Conservation (phyloP, 306 rosid genomes). For the Lotus japonicus region DNA sequence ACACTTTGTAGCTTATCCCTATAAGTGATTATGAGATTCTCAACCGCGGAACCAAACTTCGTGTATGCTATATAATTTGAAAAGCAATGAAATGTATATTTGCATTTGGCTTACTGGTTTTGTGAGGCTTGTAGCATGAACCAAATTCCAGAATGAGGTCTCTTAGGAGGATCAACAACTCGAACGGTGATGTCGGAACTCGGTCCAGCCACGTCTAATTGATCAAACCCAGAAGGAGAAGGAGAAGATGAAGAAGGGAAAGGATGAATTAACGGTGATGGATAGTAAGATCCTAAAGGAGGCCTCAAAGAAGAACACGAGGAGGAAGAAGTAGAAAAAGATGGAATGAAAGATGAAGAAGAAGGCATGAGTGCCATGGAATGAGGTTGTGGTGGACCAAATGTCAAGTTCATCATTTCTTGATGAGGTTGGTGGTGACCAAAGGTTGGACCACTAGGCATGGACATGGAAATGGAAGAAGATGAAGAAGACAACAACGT, state of each 20-base stretch:
- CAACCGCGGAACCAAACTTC: too few relatives aligned
- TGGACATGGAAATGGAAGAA: slow-evolving; percentile 1
- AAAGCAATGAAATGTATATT: too few relatives aligned
- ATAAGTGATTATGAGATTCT: too few relatives aligned
- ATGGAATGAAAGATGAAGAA: slow-evolving; percentile 3
- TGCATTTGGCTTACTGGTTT: slow-evolving; percentile 58
- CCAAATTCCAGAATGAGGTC: slow-evolving; percentile 96
- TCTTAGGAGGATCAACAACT: slow-evolving; percentile 76
- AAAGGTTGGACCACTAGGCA: slow-evolving; percentile 27
- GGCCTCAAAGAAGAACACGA: slow-evolving; percentile 47
- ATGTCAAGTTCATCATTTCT: slow-evolving; percentile 52
- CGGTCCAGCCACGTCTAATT: slow-evolving; percentile 45
- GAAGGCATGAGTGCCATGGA: slow-evolving; percentile 13
- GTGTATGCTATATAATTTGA: too few relatives aligned
- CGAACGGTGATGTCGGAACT: slow-evolving; percentile 48
- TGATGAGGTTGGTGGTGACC: slow-evolving; percentile 30
- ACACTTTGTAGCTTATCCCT: too few relatives aligned
- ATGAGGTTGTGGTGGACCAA: slow-evolving; percentile 37
- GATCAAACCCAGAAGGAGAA: slow-evolving; percentile 17
- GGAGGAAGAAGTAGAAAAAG: not conserved
- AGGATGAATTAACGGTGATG: slow-evolving; percentile 39
- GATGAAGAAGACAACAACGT: not conserved
- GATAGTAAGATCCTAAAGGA: slow-evolving; percentile 25
- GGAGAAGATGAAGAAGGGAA: slow-evolving; percentile 29
- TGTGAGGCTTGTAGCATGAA: slow-evolving; percentile 87